These are phyloP conservation scores for Clarireedia paspali DNA, from an alignment of 2,329 filamentous ascomycete genomes.

Conservation along the genomic window DNA sequence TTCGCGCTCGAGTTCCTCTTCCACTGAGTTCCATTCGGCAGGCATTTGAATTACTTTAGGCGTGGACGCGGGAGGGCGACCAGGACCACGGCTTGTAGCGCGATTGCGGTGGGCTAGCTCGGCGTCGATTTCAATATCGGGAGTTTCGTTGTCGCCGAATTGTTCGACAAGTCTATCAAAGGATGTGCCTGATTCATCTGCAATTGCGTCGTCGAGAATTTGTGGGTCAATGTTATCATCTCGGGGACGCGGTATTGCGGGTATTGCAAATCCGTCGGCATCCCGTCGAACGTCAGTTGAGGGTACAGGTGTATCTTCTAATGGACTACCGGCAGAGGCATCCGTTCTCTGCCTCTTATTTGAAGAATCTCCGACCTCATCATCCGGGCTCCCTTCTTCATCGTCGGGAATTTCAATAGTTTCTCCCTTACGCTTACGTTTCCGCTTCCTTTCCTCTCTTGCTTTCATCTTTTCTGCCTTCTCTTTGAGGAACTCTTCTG, in stretches of 20 bases:
- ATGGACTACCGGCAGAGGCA: neutral
- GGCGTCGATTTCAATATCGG: neutral
- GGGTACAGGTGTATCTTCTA: slow-evolving; percentile 10
- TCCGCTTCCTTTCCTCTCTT: slow-evolving; percentile 38
- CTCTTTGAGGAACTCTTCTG: slow-evolving; percentile 48
- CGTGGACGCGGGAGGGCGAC: slow-evolving; percentile 19
- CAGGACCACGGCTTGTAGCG: slow-evolving; percentile 22
- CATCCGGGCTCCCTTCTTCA: slow-evolving; percentile 21
- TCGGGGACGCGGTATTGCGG: slow-evolving; percentile 35
- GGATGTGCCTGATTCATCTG: slow-evolving; percentile 17
- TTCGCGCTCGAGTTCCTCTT: slow-evolving; percentile 57
- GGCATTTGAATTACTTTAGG: slow-evolving; percentile 29
- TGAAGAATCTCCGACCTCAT: slow-evolving; percentile 21
- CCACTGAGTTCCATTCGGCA: slow-evolving; percentile 55
- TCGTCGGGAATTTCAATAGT: slow-evolving; percentile 10
- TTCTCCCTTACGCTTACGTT: slow-evolving; percentile 17
- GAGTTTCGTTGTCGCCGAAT: slow-evolving; percentile 33
- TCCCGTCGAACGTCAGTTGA: slow-evolving; percentile 42
- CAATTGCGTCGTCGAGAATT: slow-evolving; percentile 16
- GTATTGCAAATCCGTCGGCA: slow-evolving; percentile 62
- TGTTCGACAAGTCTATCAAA: slow-evolving; percentile 37
- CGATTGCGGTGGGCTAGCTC: slow-evolving; percentile 10
- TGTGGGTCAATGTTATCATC: slow-evolving; percentile 4
- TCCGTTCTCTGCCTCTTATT: slow-evolving; percentile 22
- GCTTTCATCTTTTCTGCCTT: slow-evolving; percentile 36